Evolutionary conservation across 768 basidiomycete species (phyloP).

Genomic region (Psilocybe cubensis): DNA sequence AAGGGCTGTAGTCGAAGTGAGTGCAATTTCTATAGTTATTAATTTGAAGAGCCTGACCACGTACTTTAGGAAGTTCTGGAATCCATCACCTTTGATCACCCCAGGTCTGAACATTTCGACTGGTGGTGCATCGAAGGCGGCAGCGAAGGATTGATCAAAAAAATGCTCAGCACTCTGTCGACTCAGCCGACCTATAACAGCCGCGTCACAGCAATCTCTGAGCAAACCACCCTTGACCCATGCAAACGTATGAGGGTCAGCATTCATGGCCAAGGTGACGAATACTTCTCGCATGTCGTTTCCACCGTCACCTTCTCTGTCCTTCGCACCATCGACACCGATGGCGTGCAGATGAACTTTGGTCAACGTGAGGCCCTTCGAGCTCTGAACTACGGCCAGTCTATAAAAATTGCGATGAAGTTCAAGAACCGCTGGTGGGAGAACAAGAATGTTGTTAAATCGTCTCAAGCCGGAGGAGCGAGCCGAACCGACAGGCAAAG

Average conservation of each 20-base stretch:
- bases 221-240: not conserved
- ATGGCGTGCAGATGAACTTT: constrained; percentile 8
- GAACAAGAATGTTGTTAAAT: not conserved
- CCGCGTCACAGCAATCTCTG: constrained; percentile 11
- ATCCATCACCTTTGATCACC: constrained; percentile 17
- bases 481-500: constrained; percentile 17
- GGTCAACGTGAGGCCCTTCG: constrained; percentile 16
- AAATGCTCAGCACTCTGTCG: not conserved
- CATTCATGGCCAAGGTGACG: constrained; percentile 4
- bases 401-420: constrained; percentile 17
- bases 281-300: constrained; percentile 16
- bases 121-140: constrained; percentile 22
- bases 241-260: constrained; percentile 11
- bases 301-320: constrained; percentile 16
- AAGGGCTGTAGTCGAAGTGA: constrained; percentile 12
- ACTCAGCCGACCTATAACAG: constrained; percentile 6
- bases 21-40: not conserved
- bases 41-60: not conserved
- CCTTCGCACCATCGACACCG: constrained; percentile 15
- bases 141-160: constrained; percentile 5
- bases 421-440: constrained; percentile 23
- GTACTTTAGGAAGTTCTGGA: constrained; percentile 13
- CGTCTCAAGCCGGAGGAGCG: constrained; percentile 9
- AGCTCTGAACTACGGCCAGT: constrained; percentile 14
- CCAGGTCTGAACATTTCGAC: constrained; percentile 8